Base-by-base conservation (phyloP, 139 green algal genomes). In the Chara braunii region DNA sequence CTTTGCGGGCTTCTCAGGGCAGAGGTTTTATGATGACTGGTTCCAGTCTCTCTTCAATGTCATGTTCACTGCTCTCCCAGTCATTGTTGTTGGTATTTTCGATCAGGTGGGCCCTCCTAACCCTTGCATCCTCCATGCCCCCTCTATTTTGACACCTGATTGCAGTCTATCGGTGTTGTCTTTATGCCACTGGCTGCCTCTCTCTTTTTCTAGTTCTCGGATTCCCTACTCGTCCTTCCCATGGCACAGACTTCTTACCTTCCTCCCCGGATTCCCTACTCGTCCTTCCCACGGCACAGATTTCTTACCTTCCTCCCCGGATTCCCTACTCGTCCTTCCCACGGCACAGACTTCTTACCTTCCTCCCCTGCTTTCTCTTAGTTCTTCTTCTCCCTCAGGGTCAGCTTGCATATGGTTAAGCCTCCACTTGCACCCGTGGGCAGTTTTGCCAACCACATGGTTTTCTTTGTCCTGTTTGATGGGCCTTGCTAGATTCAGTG, bases 41-140 rank as follows among this genome's bases (percentile, higher is more conserved):
- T 77, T 66, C 61, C 68, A 78, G 62, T 77, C 67, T 1, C 33
- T 71, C 9, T 88, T 78, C 67, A 88, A 88, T 65, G 44, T 88
- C 3, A 31, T 84, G 37, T 86, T 86, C 68, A 85, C 78, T 6
- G 51, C 58, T 0, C 37, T 85, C n/a, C 80, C 82, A 0, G 75
- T 85, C 18, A 60, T 86, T 33, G 75, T 69, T 3, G 23, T 86
- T 2, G 82, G 80, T 4, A 28, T 86, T 14, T 74, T 88, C 1
- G 80, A 88, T 45, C 71, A 86, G 63, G 82, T 53, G 48, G 57
- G 11, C 9, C n/a, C n/a, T n/a, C n/a, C n/a, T n/a, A n/a, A n/a
- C n/a, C n/a, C n/a, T n/a, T n/a, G n/a, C 40, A n/a, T 48, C 18
- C 40, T 48, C 40, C 40, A 48, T 48, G 18, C 40, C 40, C 40